Evolutionary conservation across 441 rosid species (phyloP), one percentile per base, ranked within the genome.

Genomic region (Populus hybrid): DNA sequence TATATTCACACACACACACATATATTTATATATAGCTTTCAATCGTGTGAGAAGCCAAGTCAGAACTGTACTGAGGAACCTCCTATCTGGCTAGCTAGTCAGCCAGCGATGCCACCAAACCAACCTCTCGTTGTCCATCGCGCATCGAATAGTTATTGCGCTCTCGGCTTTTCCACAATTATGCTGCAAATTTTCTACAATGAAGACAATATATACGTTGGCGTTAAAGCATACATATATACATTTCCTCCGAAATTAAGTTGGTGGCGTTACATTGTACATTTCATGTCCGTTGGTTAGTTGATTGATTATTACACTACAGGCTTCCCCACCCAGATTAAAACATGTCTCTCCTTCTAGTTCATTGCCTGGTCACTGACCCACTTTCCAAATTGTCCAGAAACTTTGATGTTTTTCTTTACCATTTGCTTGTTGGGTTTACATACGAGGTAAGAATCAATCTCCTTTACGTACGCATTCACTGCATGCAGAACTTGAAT

Each of bases 181-280:
- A 30, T 30, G 32, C 34, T 42, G 34, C 63, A 76, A 72, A 69
- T 74, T 77, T 78, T 81, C 74, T 42, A 26, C 70, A 10, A 30
- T 59, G 61, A 72, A 67, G 46, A 69, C 21, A 26, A 67, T 6
- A 30, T 6, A 30, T n/a, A 8, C 63, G 32, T 35, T n/a, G 75
- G 61, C 32, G 32, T 69, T 57, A 50, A 14, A 70, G 46, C 12
- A 18, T 7, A 7, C 8, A 75, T 21, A 5, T 38, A 6, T 4
- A 9, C 14, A 10, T 74, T 12, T 32, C 34, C 20, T 61, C 34
- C 5, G 9, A 73, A 35, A 36, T 30, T 30, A 3, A 30, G 6
- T 40, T 14, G n/a, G 2, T 2, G 68, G 32, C 32, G 24, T 30
- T 54, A 10, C 46, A 21, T 23, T 75, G 1, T 20, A 38, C 28